Percentiles rank a stretch among this genome's conserved stretches.
Evolutionary conservation across 331 rosid species (phyloP).

Genomic region (Erythrophleum ivorense): DNA sequence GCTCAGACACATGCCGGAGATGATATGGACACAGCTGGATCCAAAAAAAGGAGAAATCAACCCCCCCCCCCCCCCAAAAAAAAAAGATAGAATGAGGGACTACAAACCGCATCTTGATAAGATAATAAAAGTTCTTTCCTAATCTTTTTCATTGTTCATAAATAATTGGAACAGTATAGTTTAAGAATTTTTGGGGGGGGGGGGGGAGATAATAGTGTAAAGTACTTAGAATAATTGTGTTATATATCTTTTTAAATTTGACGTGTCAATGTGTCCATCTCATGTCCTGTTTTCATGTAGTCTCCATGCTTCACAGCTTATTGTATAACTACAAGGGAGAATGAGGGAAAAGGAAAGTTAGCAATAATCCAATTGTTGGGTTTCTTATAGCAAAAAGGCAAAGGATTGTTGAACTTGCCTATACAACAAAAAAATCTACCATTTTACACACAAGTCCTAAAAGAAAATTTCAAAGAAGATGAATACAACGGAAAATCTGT

Average conservation of each 20-base stretch:
- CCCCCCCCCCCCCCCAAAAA: neutral
- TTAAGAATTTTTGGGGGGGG: no score
- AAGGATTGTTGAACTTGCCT: conserved; percentile 4
- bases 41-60: neutral
- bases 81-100: neutral
- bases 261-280: no score
- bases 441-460: neutral
- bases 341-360: conserved; percentile 7
- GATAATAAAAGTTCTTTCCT: neutral
- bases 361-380: conserved; percentile 1
- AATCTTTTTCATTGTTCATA: neutral
- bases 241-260: no score
- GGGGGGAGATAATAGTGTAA: neutral
- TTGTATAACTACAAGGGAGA: neutral
- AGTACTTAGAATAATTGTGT: neutral
- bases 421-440: conserved; percentile 9
- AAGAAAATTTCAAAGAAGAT: neutral
- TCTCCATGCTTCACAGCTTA: neutral
- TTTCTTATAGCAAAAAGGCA: neutral
- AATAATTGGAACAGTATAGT: no score
- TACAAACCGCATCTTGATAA: neutral
- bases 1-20: neutral
- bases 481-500: neutral
- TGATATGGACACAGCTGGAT: no score
- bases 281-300: neutral